Evolutionary conservation across 129 eudicot genomes (phyloP).

Genomic region (Helichrysum umbraculigerum): DNA sequence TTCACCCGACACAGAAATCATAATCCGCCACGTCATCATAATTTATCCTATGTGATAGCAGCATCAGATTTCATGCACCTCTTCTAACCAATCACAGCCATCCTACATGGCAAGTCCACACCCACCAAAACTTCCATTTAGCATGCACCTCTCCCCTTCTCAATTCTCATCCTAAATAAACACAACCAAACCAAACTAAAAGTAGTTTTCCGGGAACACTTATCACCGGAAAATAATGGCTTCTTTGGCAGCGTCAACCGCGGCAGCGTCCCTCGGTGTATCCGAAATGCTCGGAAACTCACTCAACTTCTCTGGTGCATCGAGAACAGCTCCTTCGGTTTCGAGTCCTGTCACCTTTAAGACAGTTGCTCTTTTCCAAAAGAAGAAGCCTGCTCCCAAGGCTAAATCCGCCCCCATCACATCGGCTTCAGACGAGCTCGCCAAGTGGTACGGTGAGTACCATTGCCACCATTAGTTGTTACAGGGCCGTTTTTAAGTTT

Average conservation of each 20-base stretch:
- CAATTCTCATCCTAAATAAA: constrained; percentile 4
- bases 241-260: constrained; percentile 62
- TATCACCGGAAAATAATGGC: constrained; percentile 43
- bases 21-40: constrained; percentile 52
- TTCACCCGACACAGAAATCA: not conserved
- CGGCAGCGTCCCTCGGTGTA: constrained; percentile 54
- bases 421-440: constrained; percentile 85
- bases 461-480: not conserved
- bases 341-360: constrained; percentile 46
- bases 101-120: constrained; percentile 47
- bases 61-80: constrained; percentile 49
- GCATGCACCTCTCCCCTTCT: not conserved
- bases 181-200: not conserved
- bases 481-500: not conserved
- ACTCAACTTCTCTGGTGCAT: constrained; percentile 40
- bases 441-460: constrained; percentile 97
- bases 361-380: constrained; percentile 79
- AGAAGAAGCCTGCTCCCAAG: constrained; percentile 79
- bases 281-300: constrained; percentile 63
- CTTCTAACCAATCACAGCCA: constrained; percentile 49
- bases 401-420: constrained; percentile 58
- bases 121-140: constrained; percentile 17
- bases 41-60: constrained; percentile 40
- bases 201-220: not conserved
- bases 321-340: constrained; percentile 49